These are phyloP conservation scores for Aspergillus pseudoviridinutans DNA, from an alignment of 2,329 filamentous ascomycete species.

Conservation along the genomic window DNA sequence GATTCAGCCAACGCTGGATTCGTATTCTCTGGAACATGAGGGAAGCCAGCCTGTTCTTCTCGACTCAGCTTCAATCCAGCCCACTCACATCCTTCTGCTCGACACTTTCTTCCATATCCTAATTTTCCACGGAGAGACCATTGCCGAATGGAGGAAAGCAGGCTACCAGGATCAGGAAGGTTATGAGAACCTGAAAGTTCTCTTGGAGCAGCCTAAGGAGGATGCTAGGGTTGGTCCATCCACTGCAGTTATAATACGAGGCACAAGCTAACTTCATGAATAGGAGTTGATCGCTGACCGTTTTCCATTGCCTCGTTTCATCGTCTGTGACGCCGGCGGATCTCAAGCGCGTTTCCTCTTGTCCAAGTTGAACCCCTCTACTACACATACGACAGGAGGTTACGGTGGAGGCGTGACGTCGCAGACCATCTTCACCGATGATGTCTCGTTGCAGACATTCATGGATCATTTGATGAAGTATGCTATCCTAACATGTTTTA, in stretches of 20 bases:
- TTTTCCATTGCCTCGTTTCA: conserved; percentile 97
- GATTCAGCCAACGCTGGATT: conserved; percentile 97
- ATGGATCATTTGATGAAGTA: conserved; percentile 99
- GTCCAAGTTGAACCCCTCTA: conserved; percentile 95
- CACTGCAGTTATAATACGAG: not conserved
- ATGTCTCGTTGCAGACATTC: conserved; percentile 95
- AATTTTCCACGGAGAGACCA: conserved; percentile 97
- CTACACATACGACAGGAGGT: conserved; percentile 87
- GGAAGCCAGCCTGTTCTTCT: conserved; percentile 89
- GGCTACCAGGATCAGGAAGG: conserved; percentile 98
- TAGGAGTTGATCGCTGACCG: conserved; percentile 95
- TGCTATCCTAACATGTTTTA: conserved; percentile 32
- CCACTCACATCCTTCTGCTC: conserved; percentile 85
- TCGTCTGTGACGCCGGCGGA: conserved; percentile 96
- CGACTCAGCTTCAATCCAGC: conserved; percentile 93
- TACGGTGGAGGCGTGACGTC: conserved; percentile 88
- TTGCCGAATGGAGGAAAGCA: conserved; percentile 96
- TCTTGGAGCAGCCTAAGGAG: conserved; percentile 92
- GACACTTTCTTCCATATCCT: conserved; percentile 99
- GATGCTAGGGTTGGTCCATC: conserved; percentile 73
- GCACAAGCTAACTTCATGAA: conserved; percentile 4
- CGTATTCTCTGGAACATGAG: conserved; percentile 94
- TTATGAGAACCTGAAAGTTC: conserved; percentile 87
- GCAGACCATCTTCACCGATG: conserved; percentile 98
- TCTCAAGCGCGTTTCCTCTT: conserved; percentile 96